Evolutionary conservation across 768 basidiomycete species (phyloP), one percentile per base, ranked within the genome.

Genomic region (Rhodotorula diobovata): DNA sequence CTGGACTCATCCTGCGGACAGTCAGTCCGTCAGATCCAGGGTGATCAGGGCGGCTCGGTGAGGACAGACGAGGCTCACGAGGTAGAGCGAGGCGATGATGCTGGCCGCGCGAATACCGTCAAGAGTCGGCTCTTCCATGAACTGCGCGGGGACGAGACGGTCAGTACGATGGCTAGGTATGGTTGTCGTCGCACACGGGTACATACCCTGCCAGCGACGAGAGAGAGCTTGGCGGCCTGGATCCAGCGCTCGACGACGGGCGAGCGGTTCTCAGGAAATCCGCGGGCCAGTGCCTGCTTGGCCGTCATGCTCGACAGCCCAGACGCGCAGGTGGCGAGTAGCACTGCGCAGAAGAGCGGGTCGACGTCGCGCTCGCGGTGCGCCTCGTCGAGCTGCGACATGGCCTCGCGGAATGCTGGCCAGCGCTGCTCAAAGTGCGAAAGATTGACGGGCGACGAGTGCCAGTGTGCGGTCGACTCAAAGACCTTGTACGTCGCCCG

Each of bases 261-360:
- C 12, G 34, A 18, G 2, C 70, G 70, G 57, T 66, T 54, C 6
- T 62, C 67, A 6, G 56, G 32, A 30, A 68, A 58, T 2, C 64
- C 60, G 5, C 23, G n/a, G 20, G 23, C 23, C 4, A 15, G 12
- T 1, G 55, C 63, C 34, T 68, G 67, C n/a, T 45, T 32, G 28
- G 37, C 50, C 11, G 67, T 43, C 72, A 73, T 68, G 48, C 43
- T 62, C 2, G 67, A 53, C 50, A 73, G 67, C 1, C 72, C 72
- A 15, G 60, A 57, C 1, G 67, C 63, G 34, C 59, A 55, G 10
- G 61, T 35, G 21, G 32, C 63, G 14, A 72, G 28, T 3, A 69
- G 39, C 16, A 48, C 39, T 4, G 72, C 63, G 50, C 59, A 23
- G 39, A 56, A 51, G 43, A 66, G 35, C 28, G 72, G 67, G 41